phyloP scores from a whole-genome alignment of 1,139 yeast genomes.

The Candida smagusa region DNA sequence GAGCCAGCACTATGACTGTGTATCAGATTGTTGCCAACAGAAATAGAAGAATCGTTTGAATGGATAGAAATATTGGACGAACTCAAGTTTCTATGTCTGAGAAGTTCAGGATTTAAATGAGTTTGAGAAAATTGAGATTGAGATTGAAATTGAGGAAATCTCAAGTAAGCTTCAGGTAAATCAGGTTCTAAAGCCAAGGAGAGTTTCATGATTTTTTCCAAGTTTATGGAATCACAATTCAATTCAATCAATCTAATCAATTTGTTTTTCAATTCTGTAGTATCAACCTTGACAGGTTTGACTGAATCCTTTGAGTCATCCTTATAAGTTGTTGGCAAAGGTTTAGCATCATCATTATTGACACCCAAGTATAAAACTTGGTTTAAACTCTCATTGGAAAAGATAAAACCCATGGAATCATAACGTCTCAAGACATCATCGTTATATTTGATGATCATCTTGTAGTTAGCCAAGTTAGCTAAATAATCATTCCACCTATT shows the following conservation, averaged over 20 bases:
- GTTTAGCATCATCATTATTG: slow-evolving; percentile 29
- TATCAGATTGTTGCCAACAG: slow-evolving; percentile 7
- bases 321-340: slow-evolving; percentile 19
- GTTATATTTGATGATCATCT: slow-evolving; percentile 40
- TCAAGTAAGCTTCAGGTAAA: slow-evolving; percentile 39
- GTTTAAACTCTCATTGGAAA: slow-evolving; percentile 45
- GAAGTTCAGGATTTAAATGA: slow-evolving; percentile 11
- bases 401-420: slow-evolving; percentile 45
- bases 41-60: slow-evolving; percentile 24
- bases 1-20: slow-evolving; percentile 3
- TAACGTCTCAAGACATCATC: slow-evolving; percentile 43
- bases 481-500: slow-evolving; percentile 78
- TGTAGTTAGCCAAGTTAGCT: slow-evolving; percentile 34
- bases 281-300: slow-evolving; percentile 4
- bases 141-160: slow-evolving; percentile 5
- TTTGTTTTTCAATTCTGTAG: slow-evolving; percentile 19
- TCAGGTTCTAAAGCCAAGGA: slow-evolving; percentile 41
- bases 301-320: slow-evolving; percentile 7
- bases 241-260: slow-evolving; percentile 35
- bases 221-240: slow-evolving; percentile 38
- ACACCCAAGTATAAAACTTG: slow-evolving; percentile 44
- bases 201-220: slow-evolving; percentile 38
- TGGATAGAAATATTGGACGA: slow-evolving; percentile 27
- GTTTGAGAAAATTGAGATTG: slow-evolving; percentile 8
- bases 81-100: slow-evolving; percentile 11